Evolutionary conservation across 2,329 filamentous ascomycete genomes (phyloP).

Genomic region (Dactylellina leptospora): DNA sequence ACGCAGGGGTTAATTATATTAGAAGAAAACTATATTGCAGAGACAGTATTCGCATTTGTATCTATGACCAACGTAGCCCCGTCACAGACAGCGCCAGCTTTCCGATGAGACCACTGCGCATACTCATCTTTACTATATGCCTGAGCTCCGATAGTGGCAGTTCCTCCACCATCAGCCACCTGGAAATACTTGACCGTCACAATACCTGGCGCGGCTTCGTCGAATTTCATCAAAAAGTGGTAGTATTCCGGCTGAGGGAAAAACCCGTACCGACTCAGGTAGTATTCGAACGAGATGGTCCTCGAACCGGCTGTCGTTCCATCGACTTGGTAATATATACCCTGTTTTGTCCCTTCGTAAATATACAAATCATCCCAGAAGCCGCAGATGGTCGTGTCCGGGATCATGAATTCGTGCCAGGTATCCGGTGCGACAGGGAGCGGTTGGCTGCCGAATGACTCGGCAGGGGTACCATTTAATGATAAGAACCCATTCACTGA

Average conservation of each 20-base stretch:
- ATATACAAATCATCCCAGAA: constrained; percentile 20
- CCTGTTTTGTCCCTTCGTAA: constrained; percentile 6
- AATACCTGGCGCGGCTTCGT: neutral
- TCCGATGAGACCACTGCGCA: neutral
- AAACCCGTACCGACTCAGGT: neutral
- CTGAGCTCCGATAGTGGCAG: constrained; percentile 21
- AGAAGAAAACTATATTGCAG: no score
- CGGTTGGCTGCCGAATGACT: neutral
- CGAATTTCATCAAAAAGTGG: constrained; percentile 17
- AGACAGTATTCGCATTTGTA: constrained; percentile 3
- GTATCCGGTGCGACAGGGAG: neutral
- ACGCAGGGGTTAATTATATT: no score
- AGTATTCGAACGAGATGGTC: constrained; percentile 11
- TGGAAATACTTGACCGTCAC: constrained; percentile 18
- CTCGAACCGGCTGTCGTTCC: neutral
- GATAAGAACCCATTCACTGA: constrained; percentile 17
- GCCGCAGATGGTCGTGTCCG: neutral
- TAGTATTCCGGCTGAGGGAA: neutral
- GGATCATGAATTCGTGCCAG: neutral
- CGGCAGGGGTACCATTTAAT: neutral
- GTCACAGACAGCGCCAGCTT: neutral
- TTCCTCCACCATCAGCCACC: neutral
- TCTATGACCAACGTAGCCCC: neutral
- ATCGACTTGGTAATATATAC: constrained; percentile 19
- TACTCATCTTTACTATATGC: neutral